Evolutionary conservation across 768 basidiomycete species (phyloP).

Genomic region (Tylopilus cervinicoccineus): DNA sequence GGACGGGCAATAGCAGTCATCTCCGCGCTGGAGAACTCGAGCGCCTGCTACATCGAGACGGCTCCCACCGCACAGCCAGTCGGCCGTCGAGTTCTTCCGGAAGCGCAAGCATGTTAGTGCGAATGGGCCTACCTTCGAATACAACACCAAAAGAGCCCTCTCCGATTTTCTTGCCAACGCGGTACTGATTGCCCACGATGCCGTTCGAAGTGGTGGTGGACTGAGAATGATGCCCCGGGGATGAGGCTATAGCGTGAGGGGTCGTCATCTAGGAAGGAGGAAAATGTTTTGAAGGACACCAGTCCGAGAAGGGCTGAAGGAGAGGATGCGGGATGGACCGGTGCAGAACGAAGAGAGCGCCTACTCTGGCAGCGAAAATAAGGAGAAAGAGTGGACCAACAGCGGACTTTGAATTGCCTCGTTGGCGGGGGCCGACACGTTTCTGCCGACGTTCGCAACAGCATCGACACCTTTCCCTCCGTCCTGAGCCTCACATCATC

Average conservation of each 20-base stretch:
- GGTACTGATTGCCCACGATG: conserved; percentile 75
- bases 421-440: conserved; percentile 27
- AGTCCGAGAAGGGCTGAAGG: conserved; percentile 27
- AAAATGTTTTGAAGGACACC: conserved; percentile 19
- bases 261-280: conserved; percentile 54
- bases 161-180: conserved; percentile 98
- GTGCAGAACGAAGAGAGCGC: conserved; percentile 22
- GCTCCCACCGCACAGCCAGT: conserved; percentile 3
- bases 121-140: conserved; percentile 72
- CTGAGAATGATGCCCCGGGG: conserved; percentile 64
- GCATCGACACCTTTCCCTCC: too few species aligned
- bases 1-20: conserved; percentile 4
- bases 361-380: conserved; percentile 24
- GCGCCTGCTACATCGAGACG: conserved; percentile 10
- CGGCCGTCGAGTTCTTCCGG: conserved; percentile 1
- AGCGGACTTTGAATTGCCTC: conserved; percentile 33
- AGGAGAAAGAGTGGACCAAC: conserved; percentile 21
- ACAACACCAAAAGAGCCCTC: conserved; percentile 99
- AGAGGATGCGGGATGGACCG: conserved; percentile 19
- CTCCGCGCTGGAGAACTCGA: conserved; percentile 4
- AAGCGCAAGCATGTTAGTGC: not conserved
- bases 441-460: conserved; percentile 8
- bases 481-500: too few species aligned
- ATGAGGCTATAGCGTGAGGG: conserved; percentile 80
- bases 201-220: conserved; percentile 60